Evolutionary conservation across 163 green algal species (phyloP), one percentile per base, ranked within the genome.

Genomic region (Chloroidium sp.): DNA sequence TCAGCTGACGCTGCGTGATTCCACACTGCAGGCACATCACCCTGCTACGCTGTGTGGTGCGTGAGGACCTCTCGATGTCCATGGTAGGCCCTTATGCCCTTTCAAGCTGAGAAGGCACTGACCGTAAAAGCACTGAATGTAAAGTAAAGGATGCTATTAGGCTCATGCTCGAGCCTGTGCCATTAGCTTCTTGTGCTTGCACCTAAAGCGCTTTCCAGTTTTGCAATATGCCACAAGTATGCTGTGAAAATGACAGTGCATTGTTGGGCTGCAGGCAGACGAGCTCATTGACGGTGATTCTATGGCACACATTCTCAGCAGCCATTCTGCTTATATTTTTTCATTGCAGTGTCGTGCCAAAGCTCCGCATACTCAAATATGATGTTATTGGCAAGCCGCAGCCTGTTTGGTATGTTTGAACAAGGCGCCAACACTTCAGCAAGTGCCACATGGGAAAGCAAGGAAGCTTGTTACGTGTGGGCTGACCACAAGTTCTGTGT

Each of bases 61-160:
- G 89, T 1, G 86, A 90, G 78, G 89, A 92, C 78, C 82, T 92
- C 61, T 86, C 76, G 62, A 84, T 88, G 62, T 75, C 75, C 69
- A 89, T 92, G 84, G 84, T 90, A 62, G 62, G 84, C 8, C 36
- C 36, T 36, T 36, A 36, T 36, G 36, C 36, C 36, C 36, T 36
- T 36, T 36, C 36, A 36, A 36, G 36, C 36, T 36, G 36, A 36
- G 36, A 36, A 36, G 36, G 36, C 36, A 36, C 36, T 36, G 36
- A 36, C 36, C 36, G 36, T 36, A 36, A 36, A 36, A 36, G 36
- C 36, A 36, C 36, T 36, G 36, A 36, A 36, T 36, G 36, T 36
- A 36, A 36, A 36, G 36, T 36, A 36, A 36, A 36, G 36, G 36
- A 36, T 36, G 36, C 36, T 36, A 36, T 36, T 36, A 36, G 36